Conservation (phyloP, 768 basidiomycete genomes). For the Leccinum subtestaceum region DNA sequence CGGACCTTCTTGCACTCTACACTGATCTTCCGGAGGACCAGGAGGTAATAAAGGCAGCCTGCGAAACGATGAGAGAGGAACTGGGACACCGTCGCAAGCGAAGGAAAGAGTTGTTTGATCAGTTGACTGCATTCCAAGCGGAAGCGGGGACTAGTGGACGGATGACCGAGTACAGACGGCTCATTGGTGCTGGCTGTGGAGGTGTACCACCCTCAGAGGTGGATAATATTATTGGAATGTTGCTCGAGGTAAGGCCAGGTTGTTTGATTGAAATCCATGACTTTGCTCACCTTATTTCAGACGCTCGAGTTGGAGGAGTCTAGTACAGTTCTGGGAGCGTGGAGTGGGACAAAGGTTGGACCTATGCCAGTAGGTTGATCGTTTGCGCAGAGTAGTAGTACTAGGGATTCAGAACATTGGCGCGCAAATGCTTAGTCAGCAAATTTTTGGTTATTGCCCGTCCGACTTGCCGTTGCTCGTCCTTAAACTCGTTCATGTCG, state of each 20-base stretch:
- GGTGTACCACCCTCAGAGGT: conserved; percentile 84
- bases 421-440: conserved; percentile 21
- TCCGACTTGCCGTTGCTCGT: background rate
- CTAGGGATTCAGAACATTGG: too few species aligned
- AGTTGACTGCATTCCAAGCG: conserved; percentile 76
- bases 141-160: conserved; percentile 87
- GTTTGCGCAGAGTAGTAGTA: background rate
- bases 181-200: conserved; percentile 90
- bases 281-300: conserved; percentile 36
- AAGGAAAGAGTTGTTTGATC: conserved; percentile 70
- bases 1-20: conserved; percentile 61
- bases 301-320: conserved; percentile 83
- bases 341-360: conserved; percentile 34
- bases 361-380: conserved; percentile 22
- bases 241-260: conserved; percentile 65
- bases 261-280: background rate
- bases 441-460: background rate
- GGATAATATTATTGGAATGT: conserved; percentile 78
- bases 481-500: conserved; percentile 20
- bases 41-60: conserved; percentile 50
- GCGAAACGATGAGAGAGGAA: conserved; percentile 63
- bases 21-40: conserved; percentile 56
- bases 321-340: conserved; percentile 48
- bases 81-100: conserved; percentile 63
- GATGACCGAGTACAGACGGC: conserved; percentile 83